Evolutionary conservation across 495 filamentous ascomycete genomes (phyloP), one percentile per base, ranked within the genome.

Genomic region (Oidiodendron maius): DNA sequence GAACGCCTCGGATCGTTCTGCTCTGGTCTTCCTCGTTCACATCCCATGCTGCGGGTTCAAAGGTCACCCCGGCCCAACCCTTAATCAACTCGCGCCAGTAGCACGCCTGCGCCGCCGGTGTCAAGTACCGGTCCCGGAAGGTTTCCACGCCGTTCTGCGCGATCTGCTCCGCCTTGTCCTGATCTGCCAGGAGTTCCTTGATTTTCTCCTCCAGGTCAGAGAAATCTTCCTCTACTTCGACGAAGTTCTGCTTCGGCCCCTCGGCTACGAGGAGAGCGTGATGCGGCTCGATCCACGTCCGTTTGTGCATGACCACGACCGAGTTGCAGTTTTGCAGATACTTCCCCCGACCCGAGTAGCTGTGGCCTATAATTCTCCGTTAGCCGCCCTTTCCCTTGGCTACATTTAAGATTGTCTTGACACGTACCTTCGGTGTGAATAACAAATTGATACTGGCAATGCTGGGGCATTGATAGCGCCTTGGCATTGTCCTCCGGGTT

Each of bases 281-380:
- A 42, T 69, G 67, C 45, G 69, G 64, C 25, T 70, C 58, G n/a
- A 66, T 59, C 64, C 70, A 76, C 22, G 64, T 54, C 12, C 71
- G 60, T 20, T 72, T 61, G 41, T 73, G 74, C 13, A 71, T 62
- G 34, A 86, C 62, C 21, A 80, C 57, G 26, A 84, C 80, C 1
- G 68, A 74, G 38, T 69, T 68, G 58, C 82, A 86, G 50, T 79
- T 77, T 21, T 78, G 72, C 1, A 80, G 69, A 46, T 81, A 83
- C 51, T 78, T 78, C 25, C 74, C 69, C 4, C 74, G 66, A n/a
- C 76, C 79, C 6, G 53, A 56, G 30, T 56, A 50, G 28, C n/a
- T n/a, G n/a, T n/a, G n/a, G n/a, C n/a, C n/a, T 40, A 53, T 13
- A 38, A 43, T 5, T 36, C 10, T 2, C 48, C 48, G 42, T 12